A percentile compares a stretch with the other conserved stretches of the same genome.
phyloP scores from a whole-genome alignment of 176 grass and related monocot species.

The Oryza brachyantha region DNA sequence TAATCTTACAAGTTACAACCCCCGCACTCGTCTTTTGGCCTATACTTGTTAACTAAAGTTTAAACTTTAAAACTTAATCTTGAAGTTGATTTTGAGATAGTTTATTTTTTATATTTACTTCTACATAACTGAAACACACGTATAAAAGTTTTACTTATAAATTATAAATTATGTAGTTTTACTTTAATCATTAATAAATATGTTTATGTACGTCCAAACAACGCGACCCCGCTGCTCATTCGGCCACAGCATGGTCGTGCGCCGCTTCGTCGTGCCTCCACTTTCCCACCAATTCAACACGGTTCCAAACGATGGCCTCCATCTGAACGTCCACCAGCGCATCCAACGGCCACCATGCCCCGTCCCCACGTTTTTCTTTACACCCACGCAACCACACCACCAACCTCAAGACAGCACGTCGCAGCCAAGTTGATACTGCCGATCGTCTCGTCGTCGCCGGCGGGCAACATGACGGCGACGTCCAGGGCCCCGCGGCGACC shows the following conservation, averaged over 20 bases:
- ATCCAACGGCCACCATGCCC: not conserved
- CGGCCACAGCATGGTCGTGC: too few species aligned
- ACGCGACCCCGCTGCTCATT: not conserved
- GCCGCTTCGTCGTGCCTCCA: constrained; percentile 14
- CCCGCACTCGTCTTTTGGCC: too few species aligned
- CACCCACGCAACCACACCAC: constrained; percentile 38
- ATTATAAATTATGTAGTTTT: too few species aligned
- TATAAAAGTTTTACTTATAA: too few species aligned
- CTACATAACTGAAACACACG: too few species aligned
- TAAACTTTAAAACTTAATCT: too few species aligned
- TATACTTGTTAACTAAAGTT: too few species aligned
- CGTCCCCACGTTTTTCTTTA: constrained; percentile 26
- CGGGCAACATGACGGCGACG: constrained; percentile 47
- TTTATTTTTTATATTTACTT: too few species aligned
- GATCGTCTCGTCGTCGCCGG: not conserved
- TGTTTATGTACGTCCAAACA: not conserved
- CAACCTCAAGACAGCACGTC: not conserved
- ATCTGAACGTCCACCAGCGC: not conserved
- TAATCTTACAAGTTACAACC: too few species aligned
- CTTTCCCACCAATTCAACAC: constrained; percentile 27
- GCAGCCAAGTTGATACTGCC: not conserved
- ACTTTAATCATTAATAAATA: too few species aligned
- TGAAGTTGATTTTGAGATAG: too few species aligned
- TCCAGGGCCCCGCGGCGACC: constrained; percentile 30
- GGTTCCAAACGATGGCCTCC: not conserved